Percentiles rank a stretch among this genome's conserved stretches.
phyloP scores from a whole-genome alignment of 331 rosid species.

The Malus hybrid region DNA sequence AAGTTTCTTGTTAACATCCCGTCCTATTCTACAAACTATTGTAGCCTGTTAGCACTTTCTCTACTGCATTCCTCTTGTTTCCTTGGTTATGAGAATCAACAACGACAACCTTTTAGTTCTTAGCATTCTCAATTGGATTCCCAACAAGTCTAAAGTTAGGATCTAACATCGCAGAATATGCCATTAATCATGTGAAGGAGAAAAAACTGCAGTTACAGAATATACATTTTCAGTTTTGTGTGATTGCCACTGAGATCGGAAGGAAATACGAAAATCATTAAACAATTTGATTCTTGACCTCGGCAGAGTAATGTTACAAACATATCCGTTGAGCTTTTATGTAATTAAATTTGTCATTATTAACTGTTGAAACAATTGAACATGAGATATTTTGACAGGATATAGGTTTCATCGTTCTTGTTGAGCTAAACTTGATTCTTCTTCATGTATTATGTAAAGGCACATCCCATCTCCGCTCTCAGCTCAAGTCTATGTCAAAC shows the following conservation, averaged over 20 bases:
- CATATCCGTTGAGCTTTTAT: background rate
- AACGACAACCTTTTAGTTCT: background rate
- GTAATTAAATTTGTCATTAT: too few species aligned
- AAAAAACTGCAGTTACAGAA: background rate
- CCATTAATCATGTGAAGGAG: background rate
- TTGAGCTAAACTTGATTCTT: constrained; percentile 15
- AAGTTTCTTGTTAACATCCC: background rate
- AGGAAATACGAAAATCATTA: background rate
- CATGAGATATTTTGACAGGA: background rate
- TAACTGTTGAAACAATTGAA: background rate
- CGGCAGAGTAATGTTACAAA: background rate
- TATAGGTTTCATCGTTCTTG: constrained; percentile 8
- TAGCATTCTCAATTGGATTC: background rate
- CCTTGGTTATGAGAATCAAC: background rate
- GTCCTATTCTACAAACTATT: too few species aligned
- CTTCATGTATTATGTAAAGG: constrained; percentile 31
- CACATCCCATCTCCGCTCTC: constrained; percentile 25
- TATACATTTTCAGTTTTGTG: background rate
- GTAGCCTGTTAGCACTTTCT: background rate
- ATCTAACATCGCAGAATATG: background rate
- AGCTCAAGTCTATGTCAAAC: constrained; percentile 30
- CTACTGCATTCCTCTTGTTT: too few species aligned
- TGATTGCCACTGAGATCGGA: background rate
- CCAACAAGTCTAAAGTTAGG: background rate
- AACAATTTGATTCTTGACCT: background rate